Percentiles rank a stretch among this genome's conserved stretches.
Evolutionary conservation across 177 flowering plant species (phyloP).

Genomic region (Vitis hybrid): DNA sequence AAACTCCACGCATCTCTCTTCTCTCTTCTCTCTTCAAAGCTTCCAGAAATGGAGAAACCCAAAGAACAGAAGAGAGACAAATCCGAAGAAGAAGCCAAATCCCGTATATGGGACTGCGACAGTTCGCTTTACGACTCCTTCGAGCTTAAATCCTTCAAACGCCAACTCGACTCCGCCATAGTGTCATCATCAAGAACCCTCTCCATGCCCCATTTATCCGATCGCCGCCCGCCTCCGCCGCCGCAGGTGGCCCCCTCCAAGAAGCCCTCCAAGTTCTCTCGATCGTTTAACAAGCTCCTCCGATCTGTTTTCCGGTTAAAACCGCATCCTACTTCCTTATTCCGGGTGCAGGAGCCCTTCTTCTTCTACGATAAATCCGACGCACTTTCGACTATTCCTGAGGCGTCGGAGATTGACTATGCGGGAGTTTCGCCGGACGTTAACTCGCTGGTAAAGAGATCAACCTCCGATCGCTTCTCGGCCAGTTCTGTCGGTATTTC

Average conservation of each 20-base stretch:
- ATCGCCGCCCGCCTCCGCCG: slow-evolving; percentile 25
- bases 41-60: slow-evolving; percentile 7
- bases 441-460: slow-evolving; percentile 33
- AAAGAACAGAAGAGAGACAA: slow-evolving; percentile 1
- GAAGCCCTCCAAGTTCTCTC: slow-evolving; percentile 47
- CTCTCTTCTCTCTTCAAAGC: neutral
- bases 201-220: slow-evolving; percentile 80
- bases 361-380: slow-evolving; percentile 34
- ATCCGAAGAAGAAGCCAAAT: slow-evolving; percentile 9
- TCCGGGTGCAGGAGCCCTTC: slow-evolving; percentile 4
- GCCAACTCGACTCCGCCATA: slow-evolving; percentile 77
- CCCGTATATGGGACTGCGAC: slow-evolving; percentile 77
- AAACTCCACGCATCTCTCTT: no score
- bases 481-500: slow-evolving; percentile 43
- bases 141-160: slow-evolving; percentile 83
- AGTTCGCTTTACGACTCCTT: slow-evolving; percentile 92
- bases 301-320: slow-evolving; percentile 48
- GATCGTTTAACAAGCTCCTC: slow-evolving; percentile 57
- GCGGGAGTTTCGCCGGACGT: slow-evolving; percentile 40
- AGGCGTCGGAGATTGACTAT: slow-evolving; percentile 43
- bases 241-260: slow-evolving; percentile 21
- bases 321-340: neutral
- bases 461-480: slow-evolving; percentile 53
- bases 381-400: slow-evolving; percentile 53
- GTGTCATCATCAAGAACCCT: slow-evolving; percentile 36